These are phyloP conservation scores for Castanea crenata DNA, from an alignment of 306 rosid genomes.

Conservation along the genomic window DNA sequence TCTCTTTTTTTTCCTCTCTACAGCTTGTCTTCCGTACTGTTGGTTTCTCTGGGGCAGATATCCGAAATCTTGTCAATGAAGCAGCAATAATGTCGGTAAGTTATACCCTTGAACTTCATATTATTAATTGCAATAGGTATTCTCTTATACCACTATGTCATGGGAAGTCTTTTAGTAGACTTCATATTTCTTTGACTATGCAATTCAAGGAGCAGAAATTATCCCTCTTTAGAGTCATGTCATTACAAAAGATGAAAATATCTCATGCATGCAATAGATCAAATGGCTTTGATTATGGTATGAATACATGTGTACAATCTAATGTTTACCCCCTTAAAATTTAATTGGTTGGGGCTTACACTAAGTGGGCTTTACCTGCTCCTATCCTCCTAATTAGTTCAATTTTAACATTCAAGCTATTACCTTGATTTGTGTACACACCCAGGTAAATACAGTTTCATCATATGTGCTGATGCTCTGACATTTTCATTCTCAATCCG, in stretches of 20 bases:
- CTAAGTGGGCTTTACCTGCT: not conserved
- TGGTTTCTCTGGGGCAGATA: slow-evolving; percentile 97
- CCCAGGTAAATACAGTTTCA: not conserved
- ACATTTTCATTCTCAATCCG: not conserved
- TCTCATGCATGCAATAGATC: not conserved
- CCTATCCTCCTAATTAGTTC: not conserved
- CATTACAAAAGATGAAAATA: too few relatives aligned
- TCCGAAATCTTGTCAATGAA: slow-evolving; percentile 94
- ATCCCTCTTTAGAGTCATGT: too few relatives aligned
- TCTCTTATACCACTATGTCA: not conserved
- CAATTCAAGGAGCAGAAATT: too few relatives aligned
- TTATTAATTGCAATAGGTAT: slow-evolving; percentile 2
- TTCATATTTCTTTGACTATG: too few relatives aligned
- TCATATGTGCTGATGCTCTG: not conserved
- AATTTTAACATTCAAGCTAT: not conserved
- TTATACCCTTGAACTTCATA: slow-evolving; percentile 5
- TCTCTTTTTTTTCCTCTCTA: slow-evolving; percentile 27
- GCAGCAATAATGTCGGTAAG: slow-evolving; percentile 97
- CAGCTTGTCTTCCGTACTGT: slow-evolving; percentile 98
- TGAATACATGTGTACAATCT: not conserved
- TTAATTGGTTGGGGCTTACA: not conserved
- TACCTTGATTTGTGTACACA: not conserved
- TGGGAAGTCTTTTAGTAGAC: too few relatives aligned
- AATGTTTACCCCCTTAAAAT: not conserved
- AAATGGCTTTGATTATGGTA: not conserved